Evolutionary conservation across 805 yeast genomes (phyloP).

Genomic region (Brettanomyces sp.): DNA sequence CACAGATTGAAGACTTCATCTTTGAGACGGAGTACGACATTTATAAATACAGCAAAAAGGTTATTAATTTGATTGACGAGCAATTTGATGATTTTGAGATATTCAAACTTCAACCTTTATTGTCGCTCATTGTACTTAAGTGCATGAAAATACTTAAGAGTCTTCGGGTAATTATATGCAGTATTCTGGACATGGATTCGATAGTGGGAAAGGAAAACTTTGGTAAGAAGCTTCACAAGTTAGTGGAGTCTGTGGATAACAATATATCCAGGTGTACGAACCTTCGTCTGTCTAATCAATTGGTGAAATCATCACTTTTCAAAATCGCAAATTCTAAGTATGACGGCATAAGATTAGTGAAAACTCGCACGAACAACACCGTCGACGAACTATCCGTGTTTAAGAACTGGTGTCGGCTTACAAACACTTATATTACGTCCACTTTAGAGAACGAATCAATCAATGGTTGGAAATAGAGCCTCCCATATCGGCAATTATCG

Average conservation of each 20-base stretch:
- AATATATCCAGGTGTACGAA: constrained; percentile 11
- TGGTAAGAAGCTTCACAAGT: constrained; percentile 15
- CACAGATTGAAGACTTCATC: constrained; percentile 14
- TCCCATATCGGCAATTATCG: neutral
- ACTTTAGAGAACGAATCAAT: constrained; percentile 15
- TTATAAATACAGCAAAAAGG: constrained; percentile 18
- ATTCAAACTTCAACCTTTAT: constrained; percentile 16
- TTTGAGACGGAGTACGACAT: constrained; percentile 23
- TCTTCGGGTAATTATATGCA: constrained; percentile 10
- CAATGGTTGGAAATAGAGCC: constrained; percentile 18
- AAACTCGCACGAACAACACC: constrained; percentile 5
- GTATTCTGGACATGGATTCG: constrained; percentile 17
- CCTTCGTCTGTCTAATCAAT: constrained; percentile 12
- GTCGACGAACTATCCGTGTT: constrained; percentile 8
- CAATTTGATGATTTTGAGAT: constrained; percentile 22
- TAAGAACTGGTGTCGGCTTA: constrained; percentile 16
- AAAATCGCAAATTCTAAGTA: constrained; percentile 4
- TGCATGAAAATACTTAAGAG: constrained; percentile 16
- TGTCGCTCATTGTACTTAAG: constrained; percentile 18
- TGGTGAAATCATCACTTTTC: constrained; percentile 8
- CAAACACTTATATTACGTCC: constrained; percentile 9
- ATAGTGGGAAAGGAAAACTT: constrained; percentile 13
- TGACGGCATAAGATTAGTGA: constrained; percentile 9
- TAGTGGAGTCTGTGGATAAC: constrained; percentile 12
- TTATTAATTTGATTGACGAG: constrained; percentile 21